Base-by-base conservation (phyloP, 2,329 filamentous ascomycete genomes). In the Anthostomella pinea region DNA sequence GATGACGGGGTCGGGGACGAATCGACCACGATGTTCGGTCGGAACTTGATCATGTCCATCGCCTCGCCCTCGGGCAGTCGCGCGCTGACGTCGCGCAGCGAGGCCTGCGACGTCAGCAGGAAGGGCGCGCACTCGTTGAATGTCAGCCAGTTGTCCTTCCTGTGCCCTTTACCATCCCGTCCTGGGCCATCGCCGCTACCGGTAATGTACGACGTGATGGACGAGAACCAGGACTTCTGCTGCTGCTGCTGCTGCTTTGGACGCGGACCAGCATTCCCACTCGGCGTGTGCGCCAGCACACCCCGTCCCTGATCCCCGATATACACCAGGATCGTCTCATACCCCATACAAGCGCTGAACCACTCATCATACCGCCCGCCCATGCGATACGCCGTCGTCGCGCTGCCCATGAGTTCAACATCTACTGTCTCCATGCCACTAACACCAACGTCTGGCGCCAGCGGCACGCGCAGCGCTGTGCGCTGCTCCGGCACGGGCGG, bases 91-190 rank as follows among this genome's bases (percentile, higher is more conserved):
- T 86, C 72, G 14, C 70, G 63, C n/a, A 90, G 72, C 1, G 85
- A 93, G 2, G 78, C 73, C 42, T 81, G 72, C 1, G 81, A 86
- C 5, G 83, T 73, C 16, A 95, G 62, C 10, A 95, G 73, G 57
- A 85, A 85, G 1, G 87, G 83, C 1, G 86, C 85, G 45, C 77
- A 77, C 60, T 93, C 87, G 24, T 80, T 77, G 62, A 91, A 93
- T 2, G 76, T 78, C 27, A 91, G 71, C 54, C 68, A 74, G 22
- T 70, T 66, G 56, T 8, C 13, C 15, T 10, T 20, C 26, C 33
- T 28, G n/a, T 23, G 9, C 24, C 30, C 17, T 18, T 14, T 13
- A 2, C 19, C 28, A n/a, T 18, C 23, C 18, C 16, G 11, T 30
- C 17, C 19, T 35, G 13, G 20, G 15, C 23, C 23, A 6, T 8